A percentile compares a stretch with the other conserved stretches of the same genome.
Conservation (phyloP, 306 rosid genomes). For the Geum urbanum region DNA sequence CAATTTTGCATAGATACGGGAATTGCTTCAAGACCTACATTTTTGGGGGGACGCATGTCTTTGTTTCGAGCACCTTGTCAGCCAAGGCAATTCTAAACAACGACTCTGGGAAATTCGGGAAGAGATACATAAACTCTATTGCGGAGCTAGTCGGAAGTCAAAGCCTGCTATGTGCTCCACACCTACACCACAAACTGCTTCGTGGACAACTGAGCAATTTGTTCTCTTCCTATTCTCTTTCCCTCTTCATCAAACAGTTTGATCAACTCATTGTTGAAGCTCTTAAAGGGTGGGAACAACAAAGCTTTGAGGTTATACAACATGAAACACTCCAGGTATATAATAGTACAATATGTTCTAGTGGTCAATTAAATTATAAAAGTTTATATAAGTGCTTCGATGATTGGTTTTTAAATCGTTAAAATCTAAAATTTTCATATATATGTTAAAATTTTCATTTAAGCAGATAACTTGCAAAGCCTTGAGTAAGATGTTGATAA, state of each 20-base stretch:
- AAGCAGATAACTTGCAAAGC: constrained; percentile 73
- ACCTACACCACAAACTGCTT: constrained; percentile 56
- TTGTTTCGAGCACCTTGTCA: constrained; percentile 55
- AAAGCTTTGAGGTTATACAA: constrained; percentile 42
- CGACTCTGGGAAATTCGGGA: constrained; percentile 57
- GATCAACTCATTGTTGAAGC: constrained; percentile 47
- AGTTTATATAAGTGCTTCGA: too few species aligned
- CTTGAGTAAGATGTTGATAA: constrained; percentile 74
- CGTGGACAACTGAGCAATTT: constrained; percentile 45
- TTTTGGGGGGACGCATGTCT: constrained; percentile 70
- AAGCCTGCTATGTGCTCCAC: constrained; percentile 65
- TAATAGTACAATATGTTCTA: not conserved
- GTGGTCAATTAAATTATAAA: too few species aligned
- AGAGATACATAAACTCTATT: constrained; percentile 60
- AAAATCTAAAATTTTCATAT: too few species aligned
- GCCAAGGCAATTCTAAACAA: constrained; percentile 60
- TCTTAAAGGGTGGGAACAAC: constrained; percentile 46
- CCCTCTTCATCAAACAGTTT: constrained; percentile 42
- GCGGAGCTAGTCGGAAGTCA: constrained; percentile 55
- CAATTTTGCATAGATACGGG: constrained; percentile 46
- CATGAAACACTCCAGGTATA: constrained; percentile 63
- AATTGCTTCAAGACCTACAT: constrained; percentile 66
- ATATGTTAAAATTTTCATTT: too few species aligned
- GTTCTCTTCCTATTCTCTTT: constrained; percentile 43
- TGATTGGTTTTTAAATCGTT: too few species aligned